These are phyloP conservation scores for Hypoxylon sp. DNA, from an alignment of 2,329 filamentous ascomycete species.

Conservation along the genomic window DNA sequence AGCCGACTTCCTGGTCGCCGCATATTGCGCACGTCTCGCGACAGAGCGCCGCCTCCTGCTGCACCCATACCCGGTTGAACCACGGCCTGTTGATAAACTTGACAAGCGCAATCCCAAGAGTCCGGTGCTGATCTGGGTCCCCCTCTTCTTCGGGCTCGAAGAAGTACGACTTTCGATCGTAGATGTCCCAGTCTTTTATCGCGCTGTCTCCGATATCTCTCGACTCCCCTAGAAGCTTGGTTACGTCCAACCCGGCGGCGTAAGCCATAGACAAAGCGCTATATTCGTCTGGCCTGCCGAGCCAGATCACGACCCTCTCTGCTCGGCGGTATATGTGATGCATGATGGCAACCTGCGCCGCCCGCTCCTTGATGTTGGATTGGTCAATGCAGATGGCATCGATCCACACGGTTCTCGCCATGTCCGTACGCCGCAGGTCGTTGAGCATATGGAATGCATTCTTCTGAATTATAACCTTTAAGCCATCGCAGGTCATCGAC, in stretches of 20 bases:
- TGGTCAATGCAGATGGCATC: constrained; percentile 40
- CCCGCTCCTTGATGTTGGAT: constrained; percentile 34
- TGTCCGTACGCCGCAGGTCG: constrained; percentile 27
- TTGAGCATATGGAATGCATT: constrained; percentile 39
- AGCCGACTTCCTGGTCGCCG: constrained; percentile 23
- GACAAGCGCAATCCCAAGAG: constrained; percentile 28
- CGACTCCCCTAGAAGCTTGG: constrained; percentile 21
- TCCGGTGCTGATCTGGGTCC: background rate
- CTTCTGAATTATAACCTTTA: constrained; percentile 31
- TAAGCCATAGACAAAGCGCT: constrained; percentile 32
- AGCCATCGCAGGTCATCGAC: constrained; percentile 25
- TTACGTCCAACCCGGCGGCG: constrained; percentile 29
- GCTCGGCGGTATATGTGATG: constrained; percentile 36
- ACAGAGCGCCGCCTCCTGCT: constrained; percentile 37
- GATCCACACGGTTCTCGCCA: constrained; percentile 35
- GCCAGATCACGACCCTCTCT: constrained; percentile 33
- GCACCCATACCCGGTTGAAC: constrained; percentile 40
- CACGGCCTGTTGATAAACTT: constrained; percentile 37
- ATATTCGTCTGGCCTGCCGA: constrained; percentile 34
- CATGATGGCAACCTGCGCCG: constrained; percentile 38
- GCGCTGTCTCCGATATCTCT: constrained; percentile 7
- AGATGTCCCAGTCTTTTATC: constrained; percentile 16
- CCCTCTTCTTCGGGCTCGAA: constrained; percentile 18
- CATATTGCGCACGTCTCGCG: constrained; percentile 27
- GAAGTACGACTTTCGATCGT: constrained; percentile 36